Percentiles rank a stretch among this genome's conserved stretches.
phyloP scores from a whole-genome alignment of 805 yeast genomes.

The Debaryomyces tyrocola region DNA sequence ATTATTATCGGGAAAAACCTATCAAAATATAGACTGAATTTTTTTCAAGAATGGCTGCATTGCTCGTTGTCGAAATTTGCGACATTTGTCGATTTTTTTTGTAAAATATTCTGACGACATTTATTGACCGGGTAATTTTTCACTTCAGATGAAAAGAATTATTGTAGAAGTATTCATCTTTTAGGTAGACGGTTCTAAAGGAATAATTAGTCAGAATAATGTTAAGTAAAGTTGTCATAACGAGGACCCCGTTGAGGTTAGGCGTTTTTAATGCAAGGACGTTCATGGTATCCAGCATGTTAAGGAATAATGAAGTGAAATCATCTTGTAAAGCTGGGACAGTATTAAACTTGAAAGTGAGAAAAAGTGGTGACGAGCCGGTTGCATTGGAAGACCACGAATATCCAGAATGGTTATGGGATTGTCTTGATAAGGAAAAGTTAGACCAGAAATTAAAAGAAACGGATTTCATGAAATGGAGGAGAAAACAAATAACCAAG shows the following conservation, averaged over 20 bases:
- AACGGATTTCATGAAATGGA: conserved; percentile 65
- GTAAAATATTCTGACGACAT: conserved; percentile 3
- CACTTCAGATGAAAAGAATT: not conserved
- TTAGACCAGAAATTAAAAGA: conserved; percentile 55
- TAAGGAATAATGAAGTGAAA: conserved; percentile 7
- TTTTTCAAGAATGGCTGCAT: conserved; percentile 1
- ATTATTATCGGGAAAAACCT: not conserved
- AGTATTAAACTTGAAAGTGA: conserved; percentile 65
- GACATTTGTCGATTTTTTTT: conserved; percentile 4
- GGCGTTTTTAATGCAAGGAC: not conserved
- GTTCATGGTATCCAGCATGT: not conserved
- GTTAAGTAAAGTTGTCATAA: too few species aligned
- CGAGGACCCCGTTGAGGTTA: too few species aligned
- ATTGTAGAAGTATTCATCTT: too few species aligned
- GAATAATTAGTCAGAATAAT: too few species aligned
- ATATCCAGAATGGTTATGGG: conserved; percentile 96
- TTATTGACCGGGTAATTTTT: conserved; percentile 3
- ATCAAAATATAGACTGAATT: not conserved
- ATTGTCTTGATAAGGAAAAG: conserved; percentile 65
- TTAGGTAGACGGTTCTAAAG: too few species aligned
- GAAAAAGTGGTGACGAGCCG: conserved; percentile 82
- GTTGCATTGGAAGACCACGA: conserved; percentile 84
- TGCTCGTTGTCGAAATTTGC: conserved; percentile 4
- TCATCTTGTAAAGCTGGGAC: conserved; percentile 67
- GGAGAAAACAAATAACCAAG: conserved; percentile 63